Percentiles rank a stretch among this genome's conserved stretches.
Conservation (phyloP, 164 flowering plant genomes). For the Vitis amurensis region DNA sequence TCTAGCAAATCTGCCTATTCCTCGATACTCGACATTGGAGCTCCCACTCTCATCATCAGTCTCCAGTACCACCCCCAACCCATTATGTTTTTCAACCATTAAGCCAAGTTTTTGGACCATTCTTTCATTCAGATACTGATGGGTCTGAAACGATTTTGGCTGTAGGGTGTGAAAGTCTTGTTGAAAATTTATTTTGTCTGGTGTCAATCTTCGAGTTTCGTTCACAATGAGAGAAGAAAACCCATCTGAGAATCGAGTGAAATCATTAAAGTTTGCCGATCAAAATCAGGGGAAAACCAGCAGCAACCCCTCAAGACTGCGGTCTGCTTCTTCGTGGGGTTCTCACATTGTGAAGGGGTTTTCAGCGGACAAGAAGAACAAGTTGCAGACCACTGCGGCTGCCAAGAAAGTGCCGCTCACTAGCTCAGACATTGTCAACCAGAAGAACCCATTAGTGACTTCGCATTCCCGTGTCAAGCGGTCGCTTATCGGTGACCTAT, state of each 20-base stretch:
- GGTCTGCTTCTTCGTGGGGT: constrained; percentile 68
- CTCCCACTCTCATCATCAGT: neutral
- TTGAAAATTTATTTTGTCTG: too few relatives aligned
- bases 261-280: constrained; percentile 45
- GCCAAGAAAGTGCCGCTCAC: constrained; percentile 42
- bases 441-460: constrained; percentile 29
- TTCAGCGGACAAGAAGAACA: constrained; percentile 66
- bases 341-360: constrained; percentile 75
- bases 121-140: too few relatives aligned
- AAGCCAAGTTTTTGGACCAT: too few relatives aligned
- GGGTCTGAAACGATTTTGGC: too few relatives aligned
- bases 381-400: constrained; percentile 22
- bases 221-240: constrained; percentile 57
- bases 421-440: constrained; percentile 33
- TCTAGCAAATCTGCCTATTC: constrained; percentile 4
- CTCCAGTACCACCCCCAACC: neutral
- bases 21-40: neutral
- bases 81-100: too few relatives aligned
- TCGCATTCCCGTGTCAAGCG: constrained; percentile 55
- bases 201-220: neutral
- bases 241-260: constrained; percentile 37
- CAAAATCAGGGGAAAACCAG: constrained; percentile 51
- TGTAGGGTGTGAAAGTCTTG: too few relatives aligned
- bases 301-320: constrained; percentile 32
- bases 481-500: constrained; percentile 65